These are phyloP conservation scores for Acmispon strigosus DNA, from an alignment of 306 rosid genomes.

Conservation along the genomic window DNA sequence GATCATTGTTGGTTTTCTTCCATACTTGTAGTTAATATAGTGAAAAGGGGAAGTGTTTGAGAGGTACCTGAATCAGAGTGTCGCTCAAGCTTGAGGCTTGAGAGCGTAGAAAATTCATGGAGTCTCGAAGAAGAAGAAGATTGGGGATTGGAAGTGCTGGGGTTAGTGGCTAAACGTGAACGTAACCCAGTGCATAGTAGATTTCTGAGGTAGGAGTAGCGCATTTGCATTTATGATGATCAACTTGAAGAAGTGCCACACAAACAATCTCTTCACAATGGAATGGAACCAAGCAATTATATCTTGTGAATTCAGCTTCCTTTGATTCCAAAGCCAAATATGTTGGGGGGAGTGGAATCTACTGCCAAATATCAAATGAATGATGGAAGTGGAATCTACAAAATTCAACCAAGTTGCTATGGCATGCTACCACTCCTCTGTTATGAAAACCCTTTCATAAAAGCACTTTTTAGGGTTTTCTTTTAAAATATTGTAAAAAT, in stretches of 20 bases:
- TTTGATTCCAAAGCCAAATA: background rate
- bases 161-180: conserved; percentile 20
- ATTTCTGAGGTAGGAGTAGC: conserved; percentile 28
- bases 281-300: background rate
- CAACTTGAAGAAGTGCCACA: background rate
- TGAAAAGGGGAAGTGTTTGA: background rate
- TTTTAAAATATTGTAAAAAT: too few relatives aligned
- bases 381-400: too few relatives aligned
- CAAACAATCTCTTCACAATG: background rate
- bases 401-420: too few relatives aligned
- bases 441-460: too few relatives aligned
- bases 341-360: too few relatives aligned
- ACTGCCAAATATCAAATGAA: too few relatives aligned
- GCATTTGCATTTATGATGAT: conserved; percentile 27
- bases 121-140: background rate
- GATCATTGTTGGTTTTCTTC: background rate
- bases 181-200: conserved; percentile 24
- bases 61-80: conserved; percentile 44
- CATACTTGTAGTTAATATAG: background rate
- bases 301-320: background rate
- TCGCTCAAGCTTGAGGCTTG: conserved; percentile 27
- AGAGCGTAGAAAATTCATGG: conserved; percentile 6
- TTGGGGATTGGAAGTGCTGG: background rate
- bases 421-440: too few relatives aligned
- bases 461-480: too few relatives aligned